phyloP scores from a whole-genome alignment of 208 protist species.

The Acanthamoeba lenticulata region DNA sequence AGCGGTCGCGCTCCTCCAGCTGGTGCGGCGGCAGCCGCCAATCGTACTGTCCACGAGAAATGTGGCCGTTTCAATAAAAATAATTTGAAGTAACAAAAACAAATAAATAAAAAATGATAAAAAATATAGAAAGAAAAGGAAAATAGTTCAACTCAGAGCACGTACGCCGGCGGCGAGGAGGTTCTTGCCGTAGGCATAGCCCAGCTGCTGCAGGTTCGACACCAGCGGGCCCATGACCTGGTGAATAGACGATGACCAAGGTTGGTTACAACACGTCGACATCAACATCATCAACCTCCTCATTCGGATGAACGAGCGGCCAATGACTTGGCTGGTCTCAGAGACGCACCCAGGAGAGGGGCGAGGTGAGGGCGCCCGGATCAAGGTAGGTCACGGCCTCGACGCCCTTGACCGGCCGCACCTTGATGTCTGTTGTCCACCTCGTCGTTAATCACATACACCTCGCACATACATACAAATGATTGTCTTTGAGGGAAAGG shows the following conservation, averaged over 20 bases:
- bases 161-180: slow-evolving; percentile 14
- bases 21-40: slow-evolving; percentile 31
- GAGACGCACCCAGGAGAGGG: slow-evolving; percentile 44
- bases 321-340: neutral
- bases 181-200: slow-evolving; percentile 41
- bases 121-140: no score
- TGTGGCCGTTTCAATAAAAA: no score
- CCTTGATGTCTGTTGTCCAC: slow-evolving; percentile 9
- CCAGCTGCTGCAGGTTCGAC: slow-evolving; percentile 40
- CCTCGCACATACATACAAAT: no score
- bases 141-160: neutral
- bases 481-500: no score
- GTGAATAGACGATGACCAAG: neutral
- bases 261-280: neutral
- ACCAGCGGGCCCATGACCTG: slow-evolving; percentile 66
- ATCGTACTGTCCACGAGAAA: slow-evolving; percentile 40
- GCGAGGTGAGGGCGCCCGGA: slow-evolving; percentile 31
- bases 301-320: neutral
- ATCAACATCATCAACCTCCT: neutral
- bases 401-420: slow-evolving; percentile 46
- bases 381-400: slow-evolving; percentile 66
- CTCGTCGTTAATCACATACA: no score
- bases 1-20: neutral
- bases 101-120: no score
- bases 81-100: no score